A percentile compares a stretch with the other conserved stretches of the same genome.
Conservation (phyloP, 305 asterid species). For the Petunia hybrid region DNA sequence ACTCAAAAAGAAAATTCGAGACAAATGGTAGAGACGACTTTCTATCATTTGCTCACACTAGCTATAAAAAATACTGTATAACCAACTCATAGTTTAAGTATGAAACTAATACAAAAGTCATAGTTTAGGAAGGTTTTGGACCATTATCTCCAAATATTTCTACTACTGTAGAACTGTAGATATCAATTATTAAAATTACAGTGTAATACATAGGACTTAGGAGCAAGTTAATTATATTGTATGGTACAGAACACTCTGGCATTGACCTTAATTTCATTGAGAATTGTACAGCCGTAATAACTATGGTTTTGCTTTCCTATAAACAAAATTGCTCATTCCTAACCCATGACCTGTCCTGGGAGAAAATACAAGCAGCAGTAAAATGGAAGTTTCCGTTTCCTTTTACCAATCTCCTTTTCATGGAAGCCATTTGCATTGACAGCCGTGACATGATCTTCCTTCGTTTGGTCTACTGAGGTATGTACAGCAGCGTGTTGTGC, state of each 20-base stretch:
- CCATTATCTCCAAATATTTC: too few species aligned
- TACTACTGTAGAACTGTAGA: neutral
- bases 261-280: neutral
- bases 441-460: neutral
- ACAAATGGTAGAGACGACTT: too few species aligned
- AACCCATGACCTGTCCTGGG: conserved; percentile 22
- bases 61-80: too few species aligned
- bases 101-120: too few species aligned
- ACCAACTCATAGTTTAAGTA: too few species aligned
- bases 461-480: conserved; percentile 5
- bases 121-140: too few species aligned
- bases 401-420: conserved; percentile 15
- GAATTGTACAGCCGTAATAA: neutral
- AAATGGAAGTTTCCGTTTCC: conserved; percentile 27
- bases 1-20: too few species aligned
- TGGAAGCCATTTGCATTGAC: conserved; percentile 19
- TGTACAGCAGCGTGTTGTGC: neutral
- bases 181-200: neutral
- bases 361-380: conserved; percentile 20
- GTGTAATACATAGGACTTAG: neutral
- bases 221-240: neutral
- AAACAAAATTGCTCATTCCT: neutral
- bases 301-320: neutral
- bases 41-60: too few species aligned
- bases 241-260: neutral